These are phyloP conservation scores for Emmonsiellopsis sp. DNA, from an alignment of 2,329 filamentous ascomycete species.

Conservation along the genomic window DNA sequence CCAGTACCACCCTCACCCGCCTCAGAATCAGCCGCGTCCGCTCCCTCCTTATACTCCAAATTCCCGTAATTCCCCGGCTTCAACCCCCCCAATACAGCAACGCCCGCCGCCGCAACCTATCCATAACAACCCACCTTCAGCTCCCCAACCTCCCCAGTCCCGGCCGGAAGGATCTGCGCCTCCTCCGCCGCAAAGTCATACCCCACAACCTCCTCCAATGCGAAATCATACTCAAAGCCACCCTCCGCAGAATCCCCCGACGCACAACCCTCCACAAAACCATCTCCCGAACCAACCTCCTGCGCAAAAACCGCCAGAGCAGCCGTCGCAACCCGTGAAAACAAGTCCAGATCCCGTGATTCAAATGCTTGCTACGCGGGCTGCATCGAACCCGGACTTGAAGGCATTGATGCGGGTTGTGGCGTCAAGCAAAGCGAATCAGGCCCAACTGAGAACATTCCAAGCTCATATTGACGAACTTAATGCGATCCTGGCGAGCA, in stretches of 20 bases:
- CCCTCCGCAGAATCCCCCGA: constrained; percentile 1
- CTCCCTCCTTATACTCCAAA: constrained; percentile 16
- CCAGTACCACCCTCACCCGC: constrained; percentile 32
- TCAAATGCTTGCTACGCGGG: constrained; percentile 43
- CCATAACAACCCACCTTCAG: background rate
- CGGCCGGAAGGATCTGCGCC: background rate
- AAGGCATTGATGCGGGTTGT: constrained; percentile 44
- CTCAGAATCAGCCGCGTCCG: constrained; percentile 19
- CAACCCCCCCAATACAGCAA: background rate
- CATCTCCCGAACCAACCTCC: constrained; percentile 4
- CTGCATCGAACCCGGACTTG: constrained; percentile 38
- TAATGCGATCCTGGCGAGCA: constrained; percentile 39
- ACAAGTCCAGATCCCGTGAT: constrained; percentile 42
- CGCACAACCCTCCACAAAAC: constrained; percentile 4
- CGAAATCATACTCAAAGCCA: constrained; percentile 1
- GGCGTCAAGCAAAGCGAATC: constrained; percentile 39
- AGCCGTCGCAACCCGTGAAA: constrained; percentile 24
- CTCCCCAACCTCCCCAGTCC: background rate
- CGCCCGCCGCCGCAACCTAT: background rate
- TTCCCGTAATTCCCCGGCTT: constrained; percentile 11
- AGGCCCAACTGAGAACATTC: constrained; percentile 40
- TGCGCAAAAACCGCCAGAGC: constrained; percentile 14
- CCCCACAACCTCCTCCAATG: background rate
- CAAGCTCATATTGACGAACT: constrained; percentile 43
- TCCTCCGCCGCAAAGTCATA: background rate